Conservation (phyloP, 495 filamentous ascomycete genomes). For the Parachaetomium inaequale region DNA sequence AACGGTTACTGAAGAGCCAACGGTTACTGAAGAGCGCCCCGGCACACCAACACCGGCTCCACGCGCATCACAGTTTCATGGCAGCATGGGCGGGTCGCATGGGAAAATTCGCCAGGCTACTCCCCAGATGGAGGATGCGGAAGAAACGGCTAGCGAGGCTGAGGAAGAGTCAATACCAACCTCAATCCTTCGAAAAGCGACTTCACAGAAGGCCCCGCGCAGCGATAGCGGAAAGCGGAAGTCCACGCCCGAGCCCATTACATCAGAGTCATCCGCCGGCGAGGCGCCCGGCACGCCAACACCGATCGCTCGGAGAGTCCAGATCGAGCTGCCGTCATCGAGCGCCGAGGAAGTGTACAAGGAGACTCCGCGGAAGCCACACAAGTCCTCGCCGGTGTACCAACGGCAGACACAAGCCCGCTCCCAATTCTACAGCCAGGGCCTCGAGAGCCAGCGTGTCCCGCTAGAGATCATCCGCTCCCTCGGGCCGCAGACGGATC, state of each 20-base stretch:
- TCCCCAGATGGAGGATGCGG: constrained; percentile 4
- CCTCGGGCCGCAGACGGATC: constrained; percentile 44
- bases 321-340: constrained; percentile 20
- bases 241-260: constrained; percentile 2
- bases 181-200: not conserved
- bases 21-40: not conserved
- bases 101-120: not conserved
- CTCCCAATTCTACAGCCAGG: constrained; percentile 40
- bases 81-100: not conserved
- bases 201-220: not conserved
- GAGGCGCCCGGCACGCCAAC: constrained; percentile 20
- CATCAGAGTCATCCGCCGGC: constrained; percentile 5
- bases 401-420: constrained; percentile 21
- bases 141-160: constrained; percentile 12
- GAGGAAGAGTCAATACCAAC: constrained; percentile 3
- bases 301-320: constrained; percentile 18
- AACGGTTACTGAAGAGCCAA: not conserved
- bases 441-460: constrained; percentile 49
- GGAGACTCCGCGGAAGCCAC: constrained; percentile 24
- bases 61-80: constrained; percentile 1
- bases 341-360: constrained; percentile 25
- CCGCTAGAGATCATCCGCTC: constrained; percentile 40
- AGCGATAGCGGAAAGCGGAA: not conserved
- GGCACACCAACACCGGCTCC: constrained; percentile 11
- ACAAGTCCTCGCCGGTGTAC: constrained; percentile 17